Evolutionary conservation across 1,284 basidiomycete genomes (phyloP), one percentile per base, ranked within the genome.

Genomic region (Melampsora americana): DNA sequence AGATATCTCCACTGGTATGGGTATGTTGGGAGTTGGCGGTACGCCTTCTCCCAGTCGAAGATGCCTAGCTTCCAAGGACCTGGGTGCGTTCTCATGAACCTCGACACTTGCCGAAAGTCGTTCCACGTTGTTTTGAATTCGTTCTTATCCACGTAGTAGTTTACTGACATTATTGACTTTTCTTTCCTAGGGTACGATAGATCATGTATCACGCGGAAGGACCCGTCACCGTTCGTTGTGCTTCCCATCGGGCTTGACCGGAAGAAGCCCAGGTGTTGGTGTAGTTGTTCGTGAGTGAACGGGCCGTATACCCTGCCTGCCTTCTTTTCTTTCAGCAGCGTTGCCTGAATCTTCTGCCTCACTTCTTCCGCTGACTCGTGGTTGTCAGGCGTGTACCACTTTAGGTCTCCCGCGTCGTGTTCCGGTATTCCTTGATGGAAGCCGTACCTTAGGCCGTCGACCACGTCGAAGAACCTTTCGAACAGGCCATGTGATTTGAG

Each of bases 121-220:
- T 64, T 42, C 61, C 61, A 64, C 18, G 61, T 64, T n/a, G 61
- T 64, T 64, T 64, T 23, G 28, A 65, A 65, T 18, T 65, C 32
- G 1, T 32, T 18, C 16, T 32, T 39, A 42, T 65, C 20, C 20
- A 65, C 62, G 16, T 23, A 65, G 2, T 7, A 65, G 26, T 65
- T 65, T 14, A 65, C 62, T 32, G 62, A 65, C 23, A 1, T 4
- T n/a, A 65, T 65, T 35, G 32, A 5, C 16, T 32, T 26, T 2
- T 65, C 16, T 20, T 39, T 39, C 12, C 32, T 35, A 65, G 62
- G 62, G 32, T 65, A 65, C 2, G 32, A 65, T 16, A 65, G 20
- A 30, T 65, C 32, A 39, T 65, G 39, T 20, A 39, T 65, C 14
- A 44, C 35, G 23, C 32, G 5, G 26, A 65, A n/a, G 2, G 62